phyloP scores from a whole-genome alignment of 441 rosid genomes.

The Erysimum cheiri region DNA sequence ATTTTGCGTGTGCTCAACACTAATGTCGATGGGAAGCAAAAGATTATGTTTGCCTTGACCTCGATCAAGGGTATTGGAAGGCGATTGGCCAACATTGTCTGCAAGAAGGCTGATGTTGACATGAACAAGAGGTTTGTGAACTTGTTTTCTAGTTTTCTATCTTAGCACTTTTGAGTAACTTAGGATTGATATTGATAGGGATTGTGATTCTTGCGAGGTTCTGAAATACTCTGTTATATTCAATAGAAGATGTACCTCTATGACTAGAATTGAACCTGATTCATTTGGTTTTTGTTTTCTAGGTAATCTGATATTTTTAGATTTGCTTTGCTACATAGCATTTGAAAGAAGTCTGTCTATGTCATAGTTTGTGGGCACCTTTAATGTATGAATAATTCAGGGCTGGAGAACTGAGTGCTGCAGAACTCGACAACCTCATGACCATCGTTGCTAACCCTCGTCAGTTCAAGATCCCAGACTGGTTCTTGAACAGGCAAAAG shows the following conservation, averaged over 20 bases:
- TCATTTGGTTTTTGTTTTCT: background rate
- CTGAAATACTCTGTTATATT: background rate
- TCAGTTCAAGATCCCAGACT: constrained; percentile 90
- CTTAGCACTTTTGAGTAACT: background rate
- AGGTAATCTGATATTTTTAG: too few relatives aligned
- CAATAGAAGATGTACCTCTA: background rate
- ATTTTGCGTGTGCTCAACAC: constrained; percentile 85
- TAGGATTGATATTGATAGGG: background rate
- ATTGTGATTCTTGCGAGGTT: constrained; percentile 4
- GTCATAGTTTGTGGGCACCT: background rate
- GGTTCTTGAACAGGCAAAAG: constrained; percentile 92
- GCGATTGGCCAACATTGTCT: constrained; percentile 80
- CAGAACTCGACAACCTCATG: constrained; percentile 86
- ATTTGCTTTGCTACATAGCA: too few relatives aligned
- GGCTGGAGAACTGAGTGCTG: constrained; percentile 83
- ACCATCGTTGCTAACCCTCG: constrained; percentile 81
- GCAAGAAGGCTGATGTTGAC: constrained; percentile 90
- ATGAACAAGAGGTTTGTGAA: constrained; percentile 75
- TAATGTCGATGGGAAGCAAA: constrained; percentile 86
- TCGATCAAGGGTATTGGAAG: constrained; percentile 89
- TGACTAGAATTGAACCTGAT: background rate
- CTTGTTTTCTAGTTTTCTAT: background rate
- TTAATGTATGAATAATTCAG: constrained; percentile 39
- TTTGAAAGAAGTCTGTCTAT: background rate
- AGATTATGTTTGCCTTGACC: constrained; percentile 82